Conservation (phyloP, 2,329 filamentous ascomycete species). For the Trichoderma gracile region DNA sequence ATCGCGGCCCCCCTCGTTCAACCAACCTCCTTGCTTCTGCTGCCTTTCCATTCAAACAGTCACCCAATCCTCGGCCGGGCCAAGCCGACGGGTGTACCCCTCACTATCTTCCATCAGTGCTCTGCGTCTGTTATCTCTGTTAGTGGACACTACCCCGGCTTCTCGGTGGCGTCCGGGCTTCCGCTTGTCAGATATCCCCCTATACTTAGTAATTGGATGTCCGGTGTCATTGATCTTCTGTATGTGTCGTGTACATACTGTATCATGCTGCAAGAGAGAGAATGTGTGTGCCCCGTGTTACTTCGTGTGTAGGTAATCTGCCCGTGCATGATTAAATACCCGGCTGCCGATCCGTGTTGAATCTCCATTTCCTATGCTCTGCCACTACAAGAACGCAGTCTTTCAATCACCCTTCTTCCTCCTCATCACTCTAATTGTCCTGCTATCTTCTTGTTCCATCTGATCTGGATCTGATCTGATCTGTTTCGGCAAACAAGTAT, state of each 20-base stretch:
- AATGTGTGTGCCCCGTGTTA: neutral
- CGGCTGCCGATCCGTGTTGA: constrained; percentile 9
- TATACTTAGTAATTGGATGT: neutral
- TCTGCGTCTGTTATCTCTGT: constrained; percentile 13
- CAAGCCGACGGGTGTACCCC: constrained; percentile 10
- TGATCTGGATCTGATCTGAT: constrained; percentile 5
- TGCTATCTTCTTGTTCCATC: neutral
- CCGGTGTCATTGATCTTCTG: neutral
- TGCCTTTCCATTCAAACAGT: neutral
- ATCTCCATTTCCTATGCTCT: neutral
- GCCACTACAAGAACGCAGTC: constrained; percentile 1
- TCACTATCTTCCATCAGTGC: neutral
- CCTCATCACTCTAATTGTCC: neutral
- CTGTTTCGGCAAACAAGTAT: neutral
- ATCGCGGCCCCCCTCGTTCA: neutral
- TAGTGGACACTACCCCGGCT: neutral
- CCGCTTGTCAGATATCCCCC: neutral
- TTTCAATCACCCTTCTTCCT: neutral
- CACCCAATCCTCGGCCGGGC: neutral
- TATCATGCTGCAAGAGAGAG: neutral
- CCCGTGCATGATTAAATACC: neutral
- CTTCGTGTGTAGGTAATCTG: neutral
- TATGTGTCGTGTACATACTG: neutral
- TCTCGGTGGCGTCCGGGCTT: constrained; percentile 3
- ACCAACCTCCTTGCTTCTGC: neutral